phyloP scores from a whole-genome alignment of 441 rosid genomes.

The Dalechampia spathulata region DNA sequence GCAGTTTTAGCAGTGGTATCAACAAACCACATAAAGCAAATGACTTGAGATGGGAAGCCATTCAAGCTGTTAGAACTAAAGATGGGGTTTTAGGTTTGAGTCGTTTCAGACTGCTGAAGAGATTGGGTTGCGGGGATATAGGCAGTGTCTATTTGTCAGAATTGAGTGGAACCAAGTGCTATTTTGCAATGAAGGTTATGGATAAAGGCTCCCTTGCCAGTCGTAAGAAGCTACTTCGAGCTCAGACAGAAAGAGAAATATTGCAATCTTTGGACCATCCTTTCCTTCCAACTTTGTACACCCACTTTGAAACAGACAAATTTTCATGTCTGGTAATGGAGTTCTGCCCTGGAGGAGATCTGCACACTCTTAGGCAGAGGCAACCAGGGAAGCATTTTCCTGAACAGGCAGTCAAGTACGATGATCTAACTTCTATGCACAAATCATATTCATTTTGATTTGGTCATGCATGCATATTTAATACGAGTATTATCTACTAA shows the following conservation, averaged over 20 bases:
- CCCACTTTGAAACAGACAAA: too few species aligned
- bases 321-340: slow-evolving; percentile 92
- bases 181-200: too few species aligned
- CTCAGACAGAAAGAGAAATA: slow-evolving; percentile 93
- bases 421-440: slow-evolving; percentile 13
- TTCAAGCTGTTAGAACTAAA: slow-evolving; percentile 61
- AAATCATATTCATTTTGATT: slow-evolving; percentile 2
- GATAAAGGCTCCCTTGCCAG: slow-evolving; percentile 84
- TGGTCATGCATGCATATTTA: not conserved
- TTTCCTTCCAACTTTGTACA: slow-evolving; percentile 76
- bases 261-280: slow-evolving; percentile 86
- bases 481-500: not conserved
- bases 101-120: slow-evolving; percentile 74
- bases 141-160: slow-evolving; percentile 91
- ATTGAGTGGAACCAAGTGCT: slow-evolving; percentile 80
- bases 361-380: slow-evolving; percentile 87
- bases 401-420: slow-evolving; percentile 96
- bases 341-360: slow-evolving; percentile 88
- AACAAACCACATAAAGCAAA: slow-evolving; percentile 88
- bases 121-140: slow-evolving; percentile 91
- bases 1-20: slow-evolving; percentile 79
- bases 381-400: too few species aligned
- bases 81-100: slow-evolving; percentile 74
- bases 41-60: slow-evolving; percentile 94
- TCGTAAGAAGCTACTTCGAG: slow-evolving; percentile 82